These are phyloP conservation scores for Colletotrichum lentis DNA, from an alignment of 2,329 filamentous ascomycete species.

Conservation along the genomic window DNA sequence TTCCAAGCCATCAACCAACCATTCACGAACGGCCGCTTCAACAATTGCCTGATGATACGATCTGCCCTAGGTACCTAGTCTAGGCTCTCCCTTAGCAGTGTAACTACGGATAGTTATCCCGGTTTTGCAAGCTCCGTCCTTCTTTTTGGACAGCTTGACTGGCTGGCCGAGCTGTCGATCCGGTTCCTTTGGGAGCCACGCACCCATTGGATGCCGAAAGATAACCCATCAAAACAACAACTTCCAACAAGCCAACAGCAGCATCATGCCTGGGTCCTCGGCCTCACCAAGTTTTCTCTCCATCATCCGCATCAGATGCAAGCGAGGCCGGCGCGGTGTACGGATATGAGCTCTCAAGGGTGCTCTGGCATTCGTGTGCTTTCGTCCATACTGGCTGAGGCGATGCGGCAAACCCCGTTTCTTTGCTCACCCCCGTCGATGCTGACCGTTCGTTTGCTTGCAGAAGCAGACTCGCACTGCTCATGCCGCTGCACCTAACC, in stretches of 20 bases:
- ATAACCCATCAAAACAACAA: no score
- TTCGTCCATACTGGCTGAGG: slow-evolving; percentile 13
- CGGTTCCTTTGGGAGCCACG: background rate
- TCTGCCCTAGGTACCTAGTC: slow-evolving; percentile 17
- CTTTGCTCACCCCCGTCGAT: slow-evolving; percentile 12
- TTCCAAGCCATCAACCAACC: slow-evolving; percentile 12
- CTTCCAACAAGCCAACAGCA: background rate
- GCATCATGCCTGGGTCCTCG: background rate
- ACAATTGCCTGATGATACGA: slow-evolving; percentile 17
- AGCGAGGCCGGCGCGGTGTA: slow-evolving; percentile 16
- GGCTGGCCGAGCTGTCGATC: background rate
- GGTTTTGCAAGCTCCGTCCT: slow-evolving; percentile 16
- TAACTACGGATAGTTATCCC: slow-evolving; percentile 34
- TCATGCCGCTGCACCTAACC: slow-evolving; percentile 24
- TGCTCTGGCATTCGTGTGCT: slow-evolving; percentile 4
- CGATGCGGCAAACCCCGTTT: background rate
- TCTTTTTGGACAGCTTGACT: background rate
- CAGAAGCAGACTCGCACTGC: slow-evolving; percentile 15
- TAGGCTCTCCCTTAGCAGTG: slow-evolving; percentile 18
- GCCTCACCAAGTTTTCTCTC: background rate
- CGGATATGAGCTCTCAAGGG: background rate
- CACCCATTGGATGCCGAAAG: background rate
- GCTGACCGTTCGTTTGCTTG: slow-evolving; percentile 15
- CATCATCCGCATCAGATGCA: slow-evolving; percentile 12
- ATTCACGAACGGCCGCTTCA: background rate